Conservation (phyloP, 768 basidiomycete genomes). For the Hortiboletus campestris region DNA sequence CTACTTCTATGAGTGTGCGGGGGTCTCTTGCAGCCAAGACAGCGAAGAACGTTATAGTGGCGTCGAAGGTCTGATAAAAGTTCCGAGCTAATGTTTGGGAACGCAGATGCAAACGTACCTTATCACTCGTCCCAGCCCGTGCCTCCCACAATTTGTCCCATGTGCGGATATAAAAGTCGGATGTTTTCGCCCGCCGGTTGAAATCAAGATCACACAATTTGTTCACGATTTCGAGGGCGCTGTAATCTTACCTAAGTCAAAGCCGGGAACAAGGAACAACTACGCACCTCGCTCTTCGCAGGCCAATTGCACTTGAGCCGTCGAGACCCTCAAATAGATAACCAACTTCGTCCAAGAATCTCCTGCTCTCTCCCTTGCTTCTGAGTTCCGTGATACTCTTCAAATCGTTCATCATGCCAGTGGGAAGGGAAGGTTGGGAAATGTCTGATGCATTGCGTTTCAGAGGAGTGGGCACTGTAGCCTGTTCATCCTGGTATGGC, state of each 20-base stretch:
- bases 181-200: constrained; percentile 72
- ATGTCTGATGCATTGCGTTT: constrained; percentile 33
- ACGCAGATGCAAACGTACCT: constrained; percentile 38
- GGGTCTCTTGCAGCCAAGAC: constrained; percentile 62
- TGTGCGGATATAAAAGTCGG: constrained; percentile 66
- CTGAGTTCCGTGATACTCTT: constrained; percentile 80
- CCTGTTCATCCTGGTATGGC: constrained; percentile 20
- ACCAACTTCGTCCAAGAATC: constrained; percentile 82
- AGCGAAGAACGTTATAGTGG: constrained; percentile 58
- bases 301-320: constrained; percentile 44
- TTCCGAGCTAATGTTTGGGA: not conserved
- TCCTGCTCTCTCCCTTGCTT: constrained; percentile 74
- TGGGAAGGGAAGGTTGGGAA: constrained; percentile 42
- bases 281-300: constrained; percentile 66
- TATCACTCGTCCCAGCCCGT: constrained; percentile 60
- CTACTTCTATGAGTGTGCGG: constrained; percentile 54
- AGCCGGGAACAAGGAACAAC: not conserved
- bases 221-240: constrained; percentile 72
- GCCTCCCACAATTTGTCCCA: constrained; percentile 65
- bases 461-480: constrained; percentile 1
- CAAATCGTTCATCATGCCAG: constrained; percentile 67
- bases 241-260: constrained; percentile 26
- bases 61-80: constrained; percentile 57
- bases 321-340: constrained; percentile 83
- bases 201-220: constrained; percentile 76